Conservation (phyloP, 768 basidiomycete genomes). For the Termitomyces sp. region DNA sequence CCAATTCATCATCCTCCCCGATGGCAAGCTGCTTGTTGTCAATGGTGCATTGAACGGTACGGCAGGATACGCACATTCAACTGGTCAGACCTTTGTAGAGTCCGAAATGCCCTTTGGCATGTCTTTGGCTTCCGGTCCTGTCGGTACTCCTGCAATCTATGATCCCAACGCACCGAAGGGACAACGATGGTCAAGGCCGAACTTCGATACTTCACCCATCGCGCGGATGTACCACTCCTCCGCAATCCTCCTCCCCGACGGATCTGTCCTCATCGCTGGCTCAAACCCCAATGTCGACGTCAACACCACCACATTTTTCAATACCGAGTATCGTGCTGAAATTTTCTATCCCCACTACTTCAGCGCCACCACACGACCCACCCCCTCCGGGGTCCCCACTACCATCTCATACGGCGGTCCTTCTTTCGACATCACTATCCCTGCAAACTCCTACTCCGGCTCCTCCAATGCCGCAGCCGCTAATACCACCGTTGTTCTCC, state of each 20-base stretch:
- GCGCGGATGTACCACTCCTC: slow-evolving; percentile 90
- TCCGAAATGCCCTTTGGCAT: slow-evolving; percentile 65
- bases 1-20: slow-evolving; percentile 82
- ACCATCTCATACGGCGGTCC: slow-evolving; percentile 82
- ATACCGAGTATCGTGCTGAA: slow-evolving; percentile 81
- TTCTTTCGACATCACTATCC: slow-evolving; percentile 73
- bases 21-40: slow-evolving; percentile 73
- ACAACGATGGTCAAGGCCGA: slow-evolving; percentile 68
- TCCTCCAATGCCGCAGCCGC: slow-evolving; percentile 67
- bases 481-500: slow-evolving; percentile 72
- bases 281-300: slow-evolving; percentile 93
- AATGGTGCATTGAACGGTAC: slow-evolving; percentile 88
- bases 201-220: slow-evolving; percentile 59
- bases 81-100: slow-evolving; percentile 43
- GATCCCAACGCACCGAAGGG: slow-evolving; percentile 74
- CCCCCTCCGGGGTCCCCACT: slow-evolving; percentile 66
- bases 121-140: slow-evolving; percentile 78
- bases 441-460: slow-evolving; percentile 64
- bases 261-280: slow-evolving; percentile 84
- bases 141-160: slow-evolving; percentile 80
- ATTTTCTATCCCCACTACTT: slow-evolving; percentile 94
- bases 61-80: slow-evolving; percentile 74
- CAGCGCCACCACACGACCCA: slow-evolving; percentile 63
- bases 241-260: slow-evolving; percentile 87
- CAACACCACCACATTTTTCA: slow-evolving; percentile 57